Evolutionary conservation across 2,329 filamentous ascomycete genomes (phyloP).

Genomic region (Sordariomycetes sp.): DNA sequence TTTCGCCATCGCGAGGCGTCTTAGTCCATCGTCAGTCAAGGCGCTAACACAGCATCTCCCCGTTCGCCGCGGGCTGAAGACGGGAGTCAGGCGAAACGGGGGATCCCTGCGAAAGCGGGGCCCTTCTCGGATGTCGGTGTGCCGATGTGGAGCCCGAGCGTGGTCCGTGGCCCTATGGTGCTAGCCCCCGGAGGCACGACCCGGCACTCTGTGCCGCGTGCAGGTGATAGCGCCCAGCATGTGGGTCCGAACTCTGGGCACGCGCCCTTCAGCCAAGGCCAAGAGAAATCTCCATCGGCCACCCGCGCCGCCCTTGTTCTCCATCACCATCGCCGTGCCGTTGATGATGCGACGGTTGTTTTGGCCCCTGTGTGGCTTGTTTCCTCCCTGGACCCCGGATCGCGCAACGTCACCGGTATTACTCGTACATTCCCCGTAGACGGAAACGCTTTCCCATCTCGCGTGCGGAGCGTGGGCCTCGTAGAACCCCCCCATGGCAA

Average conservation of each 20-base stretch:
- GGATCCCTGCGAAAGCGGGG: neutral
- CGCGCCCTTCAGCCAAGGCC: neutral
- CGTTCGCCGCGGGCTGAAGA: neutral
- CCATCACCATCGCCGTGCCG: too few relatives aligned
- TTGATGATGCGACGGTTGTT: neutral
- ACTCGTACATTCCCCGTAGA: too few relatives aligned
- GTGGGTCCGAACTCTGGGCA: neutral
- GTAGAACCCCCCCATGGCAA: neutral
- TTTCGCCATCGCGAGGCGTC: too few relatives aligned
- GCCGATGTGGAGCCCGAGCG: neutral
- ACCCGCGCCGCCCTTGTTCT: neutral
- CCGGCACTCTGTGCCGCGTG: slow-evolving; percentile 6
- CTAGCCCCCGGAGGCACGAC: neutral
- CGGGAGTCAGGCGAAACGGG: neutral
- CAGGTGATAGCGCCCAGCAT: neutral
- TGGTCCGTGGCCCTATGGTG: neutral
- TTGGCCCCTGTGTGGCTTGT: neutral
- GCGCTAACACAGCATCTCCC: too few relatives aligned
- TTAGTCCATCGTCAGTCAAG: too few relatives aligned
- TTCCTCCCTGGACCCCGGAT: too few relatives aligned
- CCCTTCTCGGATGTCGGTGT: neutral
- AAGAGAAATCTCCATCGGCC: neutral
- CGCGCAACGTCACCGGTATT: too few relatives aligned
- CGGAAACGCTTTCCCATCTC: too few relatives aligned
- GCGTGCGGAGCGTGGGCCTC: neutral